A percentile compares a stretch with the other conserved stretches of the same genome.
Conservation (phyloP, 805 yeast genomes). For the Cephaloascus fragrans region DNA sequence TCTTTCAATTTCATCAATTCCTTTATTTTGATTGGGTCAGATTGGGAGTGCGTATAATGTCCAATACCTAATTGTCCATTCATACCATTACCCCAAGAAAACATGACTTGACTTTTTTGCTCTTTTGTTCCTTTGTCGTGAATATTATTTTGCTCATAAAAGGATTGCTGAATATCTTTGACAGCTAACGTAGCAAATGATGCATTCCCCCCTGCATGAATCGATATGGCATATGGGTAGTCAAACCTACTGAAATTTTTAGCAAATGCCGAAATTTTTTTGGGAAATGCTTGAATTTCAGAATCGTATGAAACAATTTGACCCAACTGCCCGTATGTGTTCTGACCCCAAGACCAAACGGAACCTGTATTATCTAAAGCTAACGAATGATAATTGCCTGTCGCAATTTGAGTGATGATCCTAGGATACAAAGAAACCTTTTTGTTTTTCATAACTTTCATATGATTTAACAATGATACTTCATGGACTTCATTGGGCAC, state of each 20-base stretch:
- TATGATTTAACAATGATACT: conserved; percentile 47
- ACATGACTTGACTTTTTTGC: conserved; percentile 8
- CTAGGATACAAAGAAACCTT: conserved; percentile 23
- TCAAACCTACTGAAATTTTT: conserved; percentile 29
- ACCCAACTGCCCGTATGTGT: conserved; percentile 80
- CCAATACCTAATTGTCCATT: conserved; percentile 83
- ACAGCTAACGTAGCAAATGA: conserved; percentile 30
- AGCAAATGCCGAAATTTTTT: conserved; percentile 30
- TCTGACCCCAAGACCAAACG: conserved; percentile 82
- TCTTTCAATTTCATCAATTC: conserved; percentile 38
- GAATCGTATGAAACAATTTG: conserved; percentile 54
- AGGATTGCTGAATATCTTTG: neutral
- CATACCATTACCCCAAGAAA: conserved; percentile 77
- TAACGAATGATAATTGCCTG: conserved; percentile 67
- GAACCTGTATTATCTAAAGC: conserved; percentile 59
- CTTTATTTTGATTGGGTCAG: conserved; percentile 52
- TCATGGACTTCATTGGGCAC: conserved; percentile 38
- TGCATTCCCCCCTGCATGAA: conserved; percentile 67
- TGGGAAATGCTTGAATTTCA: conserved; percentile 66
- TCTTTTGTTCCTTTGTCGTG: neutral
- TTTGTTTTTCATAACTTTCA: conserved; percentile 4
- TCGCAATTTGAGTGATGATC: conserved; percentile 47
- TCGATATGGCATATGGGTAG: conserved; percentile 36
- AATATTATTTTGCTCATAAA: conserved; percentile 12
- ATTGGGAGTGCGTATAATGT: conserved; percentile 61